Percentiles rank a stretch among this genome's conserved stretches.
Evolutionary conservation across 148 eudicot genomes (phyloP).

Genomic region (Pouteria glomerata): DNA sequence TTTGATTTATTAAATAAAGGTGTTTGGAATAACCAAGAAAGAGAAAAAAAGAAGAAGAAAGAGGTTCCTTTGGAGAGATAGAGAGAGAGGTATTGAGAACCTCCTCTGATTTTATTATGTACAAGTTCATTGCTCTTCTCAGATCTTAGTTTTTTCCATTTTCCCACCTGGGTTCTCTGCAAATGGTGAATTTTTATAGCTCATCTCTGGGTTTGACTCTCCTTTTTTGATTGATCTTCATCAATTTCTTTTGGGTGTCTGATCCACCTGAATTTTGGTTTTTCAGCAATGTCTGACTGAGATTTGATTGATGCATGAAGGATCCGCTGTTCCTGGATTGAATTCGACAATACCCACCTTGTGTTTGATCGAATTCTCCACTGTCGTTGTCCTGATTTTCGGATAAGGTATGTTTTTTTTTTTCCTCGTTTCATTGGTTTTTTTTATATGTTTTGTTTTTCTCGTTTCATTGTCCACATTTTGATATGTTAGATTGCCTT

Average conservation of each 20-base stretch:
- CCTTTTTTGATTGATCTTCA: background rate
- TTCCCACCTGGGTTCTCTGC: constrained; percentile 40
- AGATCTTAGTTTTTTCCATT: constrained; percentile 46
- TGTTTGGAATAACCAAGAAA: constrained; percentile 48
- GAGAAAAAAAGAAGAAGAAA: constrained; percentile 29
- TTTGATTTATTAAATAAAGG: constrained; percentile 14
- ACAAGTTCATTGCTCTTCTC: constrained; percentile 28
- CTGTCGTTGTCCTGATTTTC: constrained; percentile 42
- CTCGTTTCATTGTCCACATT: constrained; percentile 18
- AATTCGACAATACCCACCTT: constrained; percentile 31
- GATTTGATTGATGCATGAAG: constrained; percentile 15
- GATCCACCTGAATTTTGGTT: constrained; percentile 28
- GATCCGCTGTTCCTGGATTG: constrained; percentile 55
- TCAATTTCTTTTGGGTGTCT: constrained; percentile 17
- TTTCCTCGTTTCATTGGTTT: constrained; percentile 7
- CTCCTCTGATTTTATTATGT: constrained; percentile 49
- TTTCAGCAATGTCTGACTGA: constrained; percentile 40
- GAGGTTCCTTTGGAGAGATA: constrained; percentile 23
- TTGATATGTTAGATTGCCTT: constrained; percentile 23
- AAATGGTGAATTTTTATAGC: constrained; percentile 29
- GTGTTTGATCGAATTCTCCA: constrained; percentile 36
- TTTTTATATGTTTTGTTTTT: constrained; percentile 10
- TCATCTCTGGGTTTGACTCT: constrained; percentile 2
- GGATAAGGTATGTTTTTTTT: constrained; percentile 29
- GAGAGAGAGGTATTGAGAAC: constrained; percentile 46